Evolutionary conservation across 208 protist species (phyloP).

Genomic region (Crithidia sp.): DNA sequence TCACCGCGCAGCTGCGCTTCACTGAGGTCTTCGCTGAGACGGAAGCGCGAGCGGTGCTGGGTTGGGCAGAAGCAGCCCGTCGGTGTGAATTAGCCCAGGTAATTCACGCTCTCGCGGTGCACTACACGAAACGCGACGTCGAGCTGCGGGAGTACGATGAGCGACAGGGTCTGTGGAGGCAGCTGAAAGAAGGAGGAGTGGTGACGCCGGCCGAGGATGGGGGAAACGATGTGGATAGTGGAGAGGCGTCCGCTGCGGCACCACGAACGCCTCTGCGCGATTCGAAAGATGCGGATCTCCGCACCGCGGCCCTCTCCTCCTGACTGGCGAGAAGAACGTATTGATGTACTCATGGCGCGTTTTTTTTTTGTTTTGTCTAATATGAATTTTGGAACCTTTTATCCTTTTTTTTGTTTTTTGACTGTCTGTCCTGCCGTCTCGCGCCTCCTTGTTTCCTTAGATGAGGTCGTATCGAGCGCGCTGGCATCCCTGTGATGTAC

Average conservation of each 20-base stretch:
- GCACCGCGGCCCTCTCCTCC: too few species aligned
- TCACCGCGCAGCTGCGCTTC: constrained; percentile 8
- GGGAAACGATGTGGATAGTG: too few species aligned
- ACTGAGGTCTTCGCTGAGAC: constrained; percentile 9
- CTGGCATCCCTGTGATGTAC: too few species aligned
- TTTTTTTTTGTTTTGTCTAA: constrained; percentile 13
- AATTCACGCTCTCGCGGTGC: constrained; percentile 24
- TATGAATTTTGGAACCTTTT: neutral
- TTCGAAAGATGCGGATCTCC: too few species aligned
- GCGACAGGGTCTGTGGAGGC: constrained; percentile 9
- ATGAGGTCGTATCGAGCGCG: too few species aligned
- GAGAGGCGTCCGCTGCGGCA: too few species aligned
- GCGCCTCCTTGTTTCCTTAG: too few species aligned
- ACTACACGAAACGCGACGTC: constrained; percentile 44
- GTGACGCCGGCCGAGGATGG: neutral
- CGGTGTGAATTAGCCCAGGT: constrained; percentile 10
- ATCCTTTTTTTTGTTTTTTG: neutral
- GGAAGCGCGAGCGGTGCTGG: constrained; percentile 15
- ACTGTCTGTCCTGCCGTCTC: neutral
- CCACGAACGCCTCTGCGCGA: too few species aligned
- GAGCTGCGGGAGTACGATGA: constrained; percentile 40
- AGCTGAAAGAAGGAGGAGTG: neutral
- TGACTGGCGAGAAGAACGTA: too few species aligned
- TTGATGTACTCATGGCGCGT: too few species aligned
- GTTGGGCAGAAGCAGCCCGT: constrained; percentile 14